Percentiles rank a stretch among this genome's conserved stretches.
Conservation (phyloP, 1,284 basidiomycete species). For the Malassezia nana region DNA sequence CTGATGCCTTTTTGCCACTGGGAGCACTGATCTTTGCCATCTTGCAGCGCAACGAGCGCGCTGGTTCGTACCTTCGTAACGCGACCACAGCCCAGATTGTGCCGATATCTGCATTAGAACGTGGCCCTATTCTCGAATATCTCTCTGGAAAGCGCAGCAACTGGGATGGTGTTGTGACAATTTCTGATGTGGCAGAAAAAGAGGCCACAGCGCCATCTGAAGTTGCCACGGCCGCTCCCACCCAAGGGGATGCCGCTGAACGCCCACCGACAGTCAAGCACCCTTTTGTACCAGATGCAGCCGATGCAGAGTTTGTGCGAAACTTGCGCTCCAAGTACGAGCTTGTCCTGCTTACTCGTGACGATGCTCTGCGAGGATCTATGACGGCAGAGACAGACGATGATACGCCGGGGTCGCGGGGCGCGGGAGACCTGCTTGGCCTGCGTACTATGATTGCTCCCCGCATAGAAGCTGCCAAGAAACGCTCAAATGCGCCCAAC, state of each 20-base stretch:
- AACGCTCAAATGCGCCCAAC: slow-evolving; percentile 17
- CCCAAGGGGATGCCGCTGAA: background rate
- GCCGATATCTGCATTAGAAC: slow-evolving; percentile 32
- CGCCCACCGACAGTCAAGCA: slow-evolving; percentile 19
- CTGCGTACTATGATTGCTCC: slow-evolving; percentile 24
- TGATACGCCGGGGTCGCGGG: background rate
- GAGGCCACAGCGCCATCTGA: background rate
- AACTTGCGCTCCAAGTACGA: slow-evolving; percentile 29
- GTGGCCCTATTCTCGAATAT: slow-evolving; percentile 35
- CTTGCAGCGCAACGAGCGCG: slow-evolving; percentile 30
- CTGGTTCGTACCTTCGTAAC: slow-evolving; percentile 37
- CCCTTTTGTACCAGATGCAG: slow-evolving; percentile 32
- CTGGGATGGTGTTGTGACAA: slow-evolving; percentile 32
- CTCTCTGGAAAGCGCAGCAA: slow-evolving; percentile 30
- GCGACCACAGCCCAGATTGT: slow-evolving; percentile 30
- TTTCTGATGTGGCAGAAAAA: background rate
- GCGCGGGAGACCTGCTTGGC: slow-evolving; percentile 20
- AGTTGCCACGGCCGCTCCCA: background rate
- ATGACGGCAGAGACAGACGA: background rate
- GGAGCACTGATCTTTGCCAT: slow-evolving; percentile 38
- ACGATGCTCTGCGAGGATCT: slow-evolving; percentile 31
- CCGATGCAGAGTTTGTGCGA: slow-evolving; percentile 44
- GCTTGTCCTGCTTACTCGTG: slow-evolving; percentile 31
- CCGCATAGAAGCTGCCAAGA: slow-evolving; percentile 31
- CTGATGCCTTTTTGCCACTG: slow-evolving; percentile 30